Evolutionary conservation across 1,284 basidiomycete species (phyloP).

Genomic region (Ustilago tritici): DNA sequence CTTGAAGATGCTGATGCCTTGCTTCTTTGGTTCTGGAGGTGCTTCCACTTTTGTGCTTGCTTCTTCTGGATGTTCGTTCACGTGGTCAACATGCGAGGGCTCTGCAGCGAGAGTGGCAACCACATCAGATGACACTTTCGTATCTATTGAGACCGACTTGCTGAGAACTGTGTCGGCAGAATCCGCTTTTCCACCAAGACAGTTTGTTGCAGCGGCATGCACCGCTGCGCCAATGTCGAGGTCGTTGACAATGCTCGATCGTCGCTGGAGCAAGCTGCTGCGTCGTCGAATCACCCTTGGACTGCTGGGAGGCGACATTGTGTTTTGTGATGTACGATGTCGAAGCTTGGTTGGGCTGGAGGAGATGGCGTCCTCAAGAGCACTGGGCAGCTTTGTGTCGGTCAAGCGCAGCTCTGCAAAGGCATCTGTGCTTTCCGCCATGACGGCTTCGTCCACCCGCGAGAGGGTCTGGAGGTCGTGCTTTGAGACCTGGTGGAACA

Average conservation of each 20-base stretch:
- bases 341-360: constrained; percentile 20
- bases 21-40: constrained; percentile 28
- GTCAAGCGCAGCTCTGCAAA: constrained; percentile 23
- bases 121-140: background rate
- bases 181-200: background rate
- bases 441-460: constrained; percentile 29
- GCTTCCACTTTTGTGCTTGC: background rate
- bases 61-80: background rate
- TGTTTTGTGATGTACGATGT: constrained; percentile 27
- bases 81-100: constrained; percentile 1
- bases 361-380: background rate
- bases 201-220: background rate
- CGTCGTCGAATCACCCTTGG: constrained; percentile 32
- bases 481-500: constrained; percentile 39
- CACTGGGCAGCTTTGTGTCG: background rate
- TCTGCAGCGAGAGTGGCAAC: constrained; percentile 7
- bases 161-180: background rate
- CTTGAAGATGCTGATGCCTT: constrained; percentile 54
- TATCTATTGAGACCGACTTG: background rate
- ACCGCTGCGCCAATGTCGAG: constrained; percentile 41
- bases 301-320: constrained; percentile 45
- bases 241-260: constrained; percentile 56
- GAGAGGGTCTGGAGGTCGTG: constrained; percentile 45
- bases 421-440: constrained; percentile 21
- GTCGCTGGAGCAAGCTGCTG: constrained; percentile 42